These are phyloP conservation scores for Hymenoscyphus salicellus DNA, from an alignment of 2,329 filamentous ascomycete species.

Conservation along the genomic window DNA sequence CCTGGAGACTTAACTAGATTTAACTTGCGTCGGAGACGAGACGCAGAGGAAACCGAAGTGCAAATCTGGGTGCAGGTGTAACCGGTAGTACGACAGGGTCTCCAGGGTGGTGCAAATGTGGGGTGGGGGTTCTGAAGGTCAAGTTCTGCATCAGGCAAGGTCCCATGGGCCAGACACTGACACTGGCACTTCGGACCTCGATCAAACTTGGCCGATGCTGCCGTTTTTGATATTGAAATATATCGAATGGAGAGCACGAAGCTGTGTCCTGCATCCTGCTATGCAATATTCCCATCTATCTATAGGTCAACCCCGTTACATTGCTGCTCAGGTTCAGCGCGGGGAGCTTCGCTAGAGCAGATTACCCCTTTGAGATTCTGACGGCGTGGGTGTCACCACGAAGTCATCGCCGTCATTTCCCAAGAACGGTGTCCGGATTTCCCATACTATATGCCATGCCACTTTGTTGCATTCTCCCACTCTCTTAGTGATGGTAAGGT, in stretches of 20 bases:
- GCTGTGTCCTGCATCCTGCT: neutral
- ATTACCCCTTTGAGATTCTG: neutral
- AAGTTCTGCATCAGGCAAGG: neutral
- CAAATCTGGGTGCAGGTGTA: no score
- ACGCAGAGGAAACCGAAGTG: no score
- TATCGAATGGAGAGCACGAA: neutral
- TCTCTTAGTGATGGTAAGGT: neutral
- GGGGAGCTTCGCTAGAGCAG: slow-evolving; percentile 2
- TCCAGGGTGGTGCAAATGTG: neutral
- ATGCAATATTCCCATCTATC: neutral
- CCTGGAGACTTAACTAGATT: no score
- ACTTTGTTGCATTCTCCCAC: neutral
- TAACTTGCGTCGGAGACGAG: no score
- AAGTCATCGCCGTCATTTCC: neutral
- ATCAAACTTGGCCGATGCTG: neutral
- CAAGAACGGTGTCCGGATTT: neutral
- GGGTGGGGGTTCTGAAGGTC: neutral
- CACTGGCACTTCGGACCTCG: neutral
- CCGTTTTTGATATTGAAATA: neutral
- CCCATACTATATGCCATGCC: neutral
- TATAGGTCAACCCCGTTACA: slow-evolving; percentile 1
- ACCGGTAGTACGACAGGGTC: neutral
- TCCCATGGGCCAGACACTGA: neutral
- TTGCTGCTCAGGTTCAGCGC: neutral
- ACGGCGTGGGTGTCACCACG: neutral